A percentile compares a stretch with the other conserved stretches of the same genome.
phyloP scores from a whole-genome alignment of 768 basidiomycete species.

The Tylopilus subfusipes region DNA sequence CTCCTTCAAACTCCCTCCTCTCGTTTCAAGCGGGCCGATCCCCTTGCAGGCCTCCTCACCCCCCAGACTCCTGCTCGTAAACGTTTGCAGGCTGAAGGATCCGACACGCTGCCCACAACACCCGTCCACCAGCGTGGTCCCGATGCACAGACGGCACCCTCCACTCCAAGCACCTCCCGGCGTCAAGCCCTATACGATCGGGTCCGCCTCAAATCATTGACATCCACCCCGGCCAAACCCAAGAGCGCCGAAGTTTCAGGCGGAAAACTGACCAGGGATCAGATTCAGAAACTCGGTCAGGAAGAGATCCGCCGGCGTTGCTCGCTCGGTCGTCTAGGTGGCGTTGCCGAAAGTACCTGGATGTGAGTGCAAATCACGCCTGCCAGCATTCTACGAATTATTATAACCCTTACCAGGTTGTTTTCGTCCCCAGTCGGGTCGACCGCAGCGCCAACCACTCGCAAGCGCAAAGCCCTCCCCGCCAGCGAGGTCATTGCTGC shows the following conservation, averaged over 20 bases:
- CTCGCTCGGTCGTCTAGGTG: conserved; percentile 69
- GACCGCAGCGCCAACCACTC: conserved; percentile 49
- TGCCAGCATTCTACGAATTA: not conserved
- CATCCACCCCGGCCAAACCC: conserved; percentile 60
- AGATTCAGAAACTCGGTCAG: conserved; percentile 67
- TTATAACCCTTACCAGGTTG: conserved; percentile 45
- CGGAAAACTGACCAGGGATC: conserved; percentile 56
- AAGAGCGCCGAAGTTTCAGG: conserved; percentile 39
- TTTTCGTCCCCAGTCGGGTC: conserved; percentile 64
- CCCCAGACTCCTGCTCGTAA: conserved; percentile 39
- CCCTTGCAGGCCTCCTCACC: conserved; percentile 36
- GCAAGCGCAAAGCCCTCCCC: conserved; percentile 72
- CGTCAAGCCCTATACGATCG: conserved; percentile 81
- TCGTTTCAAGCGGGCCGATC: conserved; percentile 35
- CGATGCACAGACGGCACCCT: conserved; percentile 51
- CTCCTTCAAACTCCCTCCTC: conserved; percentile 69
- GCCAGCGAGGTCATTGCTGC: conserved; percentile 62
- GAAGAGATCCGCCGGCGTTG: conserved; percentile 77
- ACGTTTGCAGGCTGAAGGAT: conserved; percentile 41
- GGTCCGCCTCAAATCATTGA: conserved; percentile 67
- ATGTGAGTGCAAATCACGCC: conserved; percentile 48
- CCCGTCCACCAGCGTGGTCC: conserved; percentile 61
- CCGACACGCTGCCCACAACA: conserved; percentile 52
- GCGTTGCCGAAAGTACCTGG: conserved; percentile 86
- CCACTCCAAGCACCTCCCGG: conserved; percentile 72